Conservation (phyloP, 179 eudicot genomes). For the Drosera spatulata region DNA sequence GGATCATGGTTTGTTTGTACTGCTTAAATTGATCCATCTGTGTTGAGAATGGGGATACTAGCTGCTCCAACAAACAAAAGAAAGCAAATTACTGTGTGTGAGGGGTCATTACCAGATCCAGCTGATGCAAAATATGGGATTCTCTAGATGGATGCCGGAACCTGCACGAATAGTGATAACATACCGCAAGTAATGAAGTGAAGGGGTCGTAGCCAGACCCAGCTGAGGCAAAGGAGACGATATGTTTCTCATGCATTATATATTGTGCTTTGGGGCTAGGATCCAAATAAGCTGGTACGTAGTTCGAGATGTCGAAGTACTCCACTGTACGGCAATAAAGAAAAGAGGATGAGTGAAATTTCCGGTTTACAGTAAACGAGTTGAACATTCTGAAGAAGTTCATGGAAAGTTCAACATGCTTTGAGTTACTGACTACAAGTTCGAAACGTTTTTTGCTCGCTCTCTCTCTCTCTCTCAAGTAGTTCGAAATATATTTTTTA, state of each 20-base stretch:
- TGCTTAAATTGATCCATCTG: neutral
- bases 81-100: neutral
- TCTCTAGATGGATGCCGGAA: no score
- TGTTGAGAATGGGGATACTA: neutral
- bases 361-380: no score
- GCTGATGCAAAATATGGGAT: no score
- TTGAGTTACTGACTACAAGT: no score
- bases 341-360: no score
- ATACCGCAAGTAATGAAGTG: neutral
- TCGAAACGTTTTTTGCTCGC: no score
- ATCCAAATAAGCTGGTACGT: neutral
- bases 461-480: no score
- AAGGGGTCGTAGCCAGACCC: neutral
- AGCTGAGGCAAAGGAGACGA: neutral
- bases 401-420: no score
- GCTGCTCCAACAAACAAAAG: neutral
- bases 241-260: neutral
- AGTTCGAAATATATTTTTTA: no score
- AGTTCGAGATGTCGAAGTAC: neutral
- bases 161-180: neutral
- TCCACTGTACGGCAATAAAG: neutral
- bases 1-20: no score
- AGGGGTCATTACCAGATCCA: no score
- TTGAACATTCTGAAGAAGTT: no score
- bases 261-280: neutral